A percentile compares a stretch with the other conserved stretches of the same genome.
Evolutionary conservation across 202 grass and related monocot genomes (phyloP).

Genomic region (Setaria viridis): DNA sequence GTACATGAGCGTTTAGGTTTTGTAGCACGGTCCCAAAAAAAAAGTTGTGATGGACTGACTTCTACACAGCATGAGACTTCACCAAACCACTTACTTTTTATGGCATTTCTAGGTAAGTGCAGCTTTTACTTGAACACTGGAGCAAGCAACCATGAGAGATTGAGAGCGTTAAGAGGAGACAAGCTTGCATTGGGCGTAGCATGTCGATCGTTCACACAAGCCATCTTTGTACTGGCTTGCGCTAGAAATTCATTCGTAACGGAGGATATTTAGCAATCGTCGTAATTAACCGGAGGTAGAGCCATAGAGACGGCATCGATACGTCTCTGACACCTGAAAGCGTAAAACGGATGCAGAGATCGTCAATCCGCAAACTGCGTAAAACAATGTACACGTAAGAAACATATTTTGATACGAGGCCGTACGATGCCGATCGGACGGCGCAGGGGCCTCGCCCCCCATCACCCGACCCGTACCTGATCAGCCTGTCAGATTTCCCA

Average conservation of each 20-base stretch:
- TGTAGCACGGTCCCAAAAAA: background rate
- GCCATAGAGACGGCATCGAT: background rate
- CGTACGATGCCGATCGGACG: background rate
- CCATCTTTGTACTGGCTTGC: background rate
- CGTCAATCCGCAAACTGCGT: too few relatives aligned
- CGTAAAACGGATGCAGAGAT: background rate
- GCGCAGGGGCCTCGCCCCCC: background rate
- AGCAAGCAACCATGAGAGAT: background rate
- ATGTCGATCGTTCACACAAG: background rate
- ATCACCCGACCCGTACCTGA: background rate
- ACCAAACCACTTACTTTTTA: background rate
- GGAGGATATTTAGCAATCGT: background rate
- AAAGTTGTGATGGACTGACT: background rate
- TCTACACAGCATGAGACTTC: background rate
- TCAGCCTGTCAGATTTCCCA: slow-evolving; percentile 1
- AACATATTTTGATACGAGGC: background rate
- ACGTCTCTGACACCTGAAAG: background rate
- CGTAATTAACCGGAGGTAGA: background rate
- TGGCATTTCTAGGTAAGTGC: background rate
- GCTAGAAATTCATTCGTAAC: too few relatives aligned
- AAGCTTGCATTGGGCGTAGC: background rate
- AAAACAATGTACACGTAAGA: too few relatives aligned
- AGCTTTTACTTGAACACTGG: background rate
- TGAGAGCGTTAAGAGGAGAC: background rate
- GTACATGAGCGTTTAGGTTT: background rate